These are phyloP conservation scores for Euptelea pleiosperma DNA, from an alignment of 164 flowering plant species.

Conservation along the genomic window DNA sequence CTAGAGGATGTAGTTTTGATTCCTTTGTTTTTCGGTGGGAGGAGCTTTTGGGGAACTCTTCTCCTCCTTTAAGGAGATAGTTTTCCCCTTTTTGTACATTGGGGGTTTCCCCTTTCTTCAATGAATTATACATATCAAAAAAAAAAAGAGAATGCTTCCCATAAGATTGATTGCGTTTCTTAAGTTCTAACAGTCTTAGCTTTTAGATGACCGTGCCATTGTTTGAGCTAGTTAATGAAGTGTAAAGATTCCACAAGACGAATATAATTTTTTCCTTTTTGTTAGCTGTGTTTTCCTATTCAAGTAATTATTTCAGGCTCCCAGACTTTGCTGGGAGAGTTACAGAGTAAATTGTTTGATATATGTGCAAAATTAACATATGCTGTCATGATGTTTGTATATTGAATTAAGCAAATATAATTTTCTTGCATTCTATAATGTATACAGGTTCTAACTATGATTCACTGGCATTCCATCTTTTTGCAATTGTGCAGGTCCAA, in stretches of 20 bases:
- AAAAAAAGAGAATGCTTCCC: background rate
- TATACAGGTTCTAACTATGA: background rate
- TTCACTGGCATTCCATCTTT: background rate
- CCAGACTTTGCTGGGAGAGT: too few relatives aligned
- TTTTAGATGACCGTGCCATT: background rate
- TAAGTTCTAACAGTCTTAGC: background rate
- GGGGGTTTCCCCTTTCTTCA: too few relatives aligned
- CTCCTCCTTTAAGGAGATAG: too few relatives aligned
- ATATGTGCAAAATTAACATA: background rate
- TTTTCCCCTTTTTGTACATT: too few relatives aligned
- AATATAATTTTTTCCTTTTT: too few relatives aligned
- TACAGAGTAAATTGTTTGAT: slow-evolving; percentile 4
- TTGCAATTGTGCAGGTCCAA: slow-evolving; percentile 60
- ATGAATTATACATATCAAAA: too few relatives aligned
- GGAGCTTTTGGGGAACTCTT: too few relatives aligned
- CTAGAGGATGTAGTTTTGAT: too few relatives aligned
- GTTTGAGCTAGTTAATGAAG: background rate
- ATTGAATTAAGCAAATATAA: background rate
- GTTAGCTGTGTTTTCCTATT: too few relatives aligned
- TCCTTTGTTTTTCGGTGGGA: too few relatives aligned
- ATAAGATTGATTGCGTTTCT: too few relatives aligned
- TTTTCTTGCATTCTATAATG: background rate
- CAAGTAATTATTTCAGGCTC: too few relatives aligned
- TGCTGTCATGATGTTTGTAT: background rate
- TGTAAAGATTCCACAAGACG: background rate